Percentiles rank a stretch among this genome's conserved stretches.
Evolutionary conservation across 1,139 yeast genomes (phyloP).

Genomic region (Pichia sp.): DNA sequence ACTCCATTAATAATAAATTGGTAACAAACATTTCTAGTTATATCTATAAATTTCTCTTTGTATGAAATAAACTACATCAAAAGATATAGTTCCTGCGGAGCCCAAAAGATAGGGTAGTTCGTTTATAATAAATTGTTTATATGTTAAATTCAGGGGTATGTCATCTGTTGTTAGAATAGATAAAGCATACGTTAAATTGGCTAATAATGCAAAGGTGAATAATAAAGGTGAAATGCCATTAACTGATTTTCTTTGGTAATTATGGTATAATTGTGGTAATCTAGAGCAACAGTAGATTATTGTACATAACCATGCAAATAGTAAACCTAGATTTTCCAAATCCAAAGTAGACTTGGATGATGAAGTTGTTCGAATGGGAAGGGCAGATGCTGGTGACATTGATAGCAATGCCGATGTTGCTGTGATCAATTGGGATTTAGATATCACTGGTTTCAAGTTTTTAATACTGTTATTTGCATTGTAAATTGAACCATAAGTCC

Average conservation of each 20-base stretch:
- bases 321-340: constrained; percentile 38
- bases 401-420: constrained; percentile 6
- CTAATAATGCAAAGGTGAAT: constrained; percentile 71
- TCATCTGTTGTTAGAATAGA: constrained; percentile 44
- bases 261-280: constrained; percentile 77
- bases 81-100: constrained; percentile 76
- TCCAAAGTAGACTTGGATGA: not conserved
- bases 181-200: constrained; percentile 69
- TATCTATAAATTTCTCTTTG: constrained; percentile 40
- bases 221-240: constrained; percentile 79
- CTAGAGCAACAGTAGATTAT: constrained; percentile 68
- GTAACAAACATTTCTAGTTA: no score
- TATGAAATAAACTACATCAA: constrained; percentile 68
- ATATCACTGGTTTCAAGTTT: not conserved
- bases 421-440: constrained; percentile 1
- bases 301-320: constrained; percentile 79
- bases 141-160: constrained; percentile 26
- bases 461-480: not conserved
- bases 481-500: not conserved
- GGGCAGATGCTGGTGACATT: constrained; percentile 2
- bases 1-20: not conserved
- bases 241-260: constrained; percentile 72
- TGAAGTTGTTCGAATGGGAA: not conserved
- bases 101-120: constrained; percentile 84
- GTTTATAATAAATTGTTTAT: constrained; percentile 48